Evolutionary conservation across 495 filamentous ascomycete genomes (phyloP).

Genomic region (Penicillium bovifimosum): DNA sequence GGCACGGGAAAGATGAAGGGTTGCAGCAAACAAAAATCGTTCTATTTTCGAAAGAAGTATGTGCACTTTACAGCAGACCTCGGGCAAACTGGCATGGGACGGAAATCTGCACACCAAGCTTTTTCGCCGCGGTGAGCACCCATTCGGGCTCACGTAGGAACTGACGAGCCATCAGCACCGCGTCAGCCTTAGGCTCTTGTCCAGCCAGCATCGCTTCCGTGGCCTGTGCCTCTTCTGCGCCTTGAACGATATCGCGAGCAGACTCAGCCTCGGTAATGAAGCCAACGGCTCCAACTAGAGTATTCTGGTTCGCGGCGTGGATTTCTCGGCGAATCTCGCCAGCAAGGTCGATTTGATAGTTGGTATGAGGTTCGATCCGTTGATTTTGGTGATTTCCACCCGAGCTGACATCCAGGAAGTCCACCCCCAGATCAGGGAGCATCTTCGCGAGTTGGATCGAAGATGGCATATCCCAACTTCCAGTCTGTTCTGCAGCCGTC

Average conservation of each 20-base stretch:
- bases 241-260: conserved; percentile 54
- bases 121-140: conserved; percentile 53
- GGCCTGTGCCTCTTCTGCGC: conserved; percentile 40
- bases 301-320: conserved; percentile 45
- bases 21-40: neutral
- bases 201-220: conserved; percentile 33
- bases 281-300: conserved; percentile 70
- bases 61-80: conserved; percentile 1
- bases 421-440: conserved; percentile 60
- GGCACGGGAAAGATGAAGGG: neutral
- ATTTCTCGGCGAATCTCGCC: conserved; percentile 53
- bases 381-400: conserved; percentile 60
- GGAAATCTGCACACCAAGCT: conserved; percentile 52
- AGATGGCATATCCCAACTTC: conserved; percentile 60
- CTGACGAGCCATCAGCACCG: conserved; percentile 59
- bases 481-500: conserved; percentile 35
- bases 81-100: conserved; percentile 50
- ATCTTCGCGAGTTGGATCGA: conserved; percentile 58
- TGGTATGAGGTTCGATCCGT: conserved; percentile 47
- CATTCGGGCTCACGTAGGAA: conserved; percentile 65
- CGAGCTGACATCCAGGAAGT: conserved; percentile 70
- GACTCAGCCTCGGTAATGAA: conserved; percentile 58
- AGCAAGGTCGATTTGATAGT: conserved; percentile 63
- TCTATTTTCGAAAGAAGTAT: neutral
- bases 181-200: conserved; percentile 49